Conservation (phyloP, 2,329 filamentous ascomycete genomes). For the Penicillium sp. region DNA sequence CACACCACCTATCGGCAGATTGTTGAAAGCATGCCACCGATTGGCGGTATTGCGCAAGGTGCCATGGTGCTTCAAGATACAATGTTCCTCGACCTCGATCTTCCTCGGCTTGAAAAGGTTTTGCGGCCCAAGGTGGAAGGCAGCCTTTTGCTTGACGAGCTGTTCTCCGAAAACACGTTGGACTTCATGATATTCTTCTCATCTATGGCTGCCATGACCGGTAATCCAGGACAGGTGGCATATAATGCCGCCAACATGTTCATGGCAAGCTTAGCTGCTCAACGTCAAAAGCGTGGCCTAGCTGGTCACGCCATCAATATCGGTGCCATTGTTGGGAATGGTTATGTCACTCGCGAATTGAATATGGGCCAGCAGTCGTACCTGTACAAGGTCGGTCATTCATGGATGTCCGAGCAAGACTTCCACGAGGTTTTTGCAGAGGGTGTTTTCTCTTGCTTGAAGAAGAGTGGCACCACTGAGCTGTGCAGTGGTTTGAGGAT, state of each 20-base stretch:
- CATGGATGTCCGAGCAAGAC: constrained; percentile 29
- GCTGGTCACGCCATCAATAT: constrained; percentile 19
- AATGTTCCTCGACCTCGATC: constrained; percentile 27
- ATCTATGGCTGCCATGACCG: constrained; percentile 35
- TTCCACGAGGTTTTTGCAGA: constrained; percentile 30
- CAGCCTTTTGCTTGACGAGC: constrained; percentile 17
- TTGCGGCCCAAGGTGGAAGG: constrained; percentile 32
- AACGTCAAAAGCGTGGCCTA: constrained; percentile 15
- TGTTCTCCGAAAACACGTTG: constrained; percentile 26
- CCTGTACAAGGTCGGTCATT: constrained; percentile 19
- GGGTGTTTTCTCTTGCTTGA: constrained; percentile 23
- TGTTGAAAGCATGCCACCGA: constrained; percentile 27
- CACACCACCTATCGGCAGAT: constrained; percentile 24
- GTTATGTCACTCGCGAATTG: constrained; percentile 15
- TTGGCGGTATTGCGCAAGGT: constrained; percentile 37
- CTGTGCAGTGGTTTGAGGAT: constrained; percentile 20
- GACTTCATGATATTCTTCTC: constrained; percentile 44
- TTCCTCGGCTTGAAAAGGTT: constrained; percentile 27
- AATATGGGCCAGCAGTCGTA: constrained; percentile 23
- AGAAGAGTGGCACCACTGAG: constrained; percentile 7
- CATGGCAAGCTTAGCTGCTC: constrained; percentile 27
- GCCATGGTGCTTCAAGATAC: constrained; percentile 28
- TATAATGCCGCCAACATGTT: constrained; percentile 41
- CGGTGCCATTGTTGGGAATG: constrained; percentile 18
- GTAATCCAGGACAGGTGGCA: constrained; percentile 29